phyloP scores from a whole-genome alignment of 805 yeast species.

The Peterozyma toletana region DNA sequence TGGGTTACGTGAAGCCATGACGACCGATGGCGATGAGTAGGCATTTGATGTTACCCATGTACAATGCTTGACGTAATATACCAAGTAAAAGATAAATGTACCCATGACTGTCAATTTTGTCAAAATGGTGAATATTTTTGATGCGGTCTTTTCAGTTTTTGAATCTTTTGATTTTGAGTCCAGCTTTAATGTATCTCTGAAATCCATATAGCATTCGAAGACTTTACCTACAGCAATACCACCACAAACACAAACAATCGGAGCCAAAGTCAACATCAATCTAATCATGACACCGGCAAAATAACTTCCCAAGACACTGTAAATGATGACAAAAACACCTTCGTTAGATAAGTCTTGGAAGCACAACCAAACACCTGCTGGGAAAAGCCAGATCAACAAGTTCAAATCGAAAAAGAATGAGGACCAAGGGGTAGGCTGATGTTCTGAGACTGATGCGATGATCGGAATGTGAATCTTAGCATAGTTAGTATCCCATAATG shows the following conservation, averaged over 20 bases:
- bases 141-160: neutral
- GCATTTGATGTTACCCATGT: slow-evolving; percentile 97
- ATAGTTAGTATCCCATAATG: slow-evolving; percentile 95
- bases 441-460: slow-evolving; percentile 98
- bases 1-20: slow-evolving; percentile 71
- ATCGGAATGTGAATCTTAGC: slow-evolving; percentile 98
- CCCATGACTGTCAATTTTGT: slow-evolving; percentile 58
- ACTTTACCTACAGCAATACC: slow-evolving; percentile 84
- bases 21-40: slow-evolving; percentile 97
- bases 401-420: slow-evolving; percentile 92
- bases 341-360: slow-evolving; percentile 88
- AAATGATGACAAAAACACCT: slow-evolving; percentile 87
- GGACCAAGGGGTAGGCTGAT: slow-evolving; percentile 99
- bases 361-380: slow-evolving; percentile 89
- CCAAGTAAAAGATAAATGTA: slow-evolving; percentile 68
- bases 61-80: slow-evolving; percentile 84
- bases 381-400: slow-evolving; percentile 95
- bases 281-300: slow-evolving; percentile 99
- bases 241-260: slow-evolving; percentile 88
- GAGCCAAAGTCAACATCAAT: slow-evolving; percentile 93
- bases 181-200: slow-evolving; percentile 21
- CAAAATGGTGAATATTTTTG: slow-evolving; percentile 11
- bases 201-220: slow-evolving; percentile 73
- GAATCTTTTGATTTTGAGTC: neutral
- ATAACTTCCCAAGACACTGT: slow-evolving; percentile 89